phyloP scores from a whole-genome alignment of 192 early-diverging fungal genomes.

The Neocallimastix lanati region DNA sequence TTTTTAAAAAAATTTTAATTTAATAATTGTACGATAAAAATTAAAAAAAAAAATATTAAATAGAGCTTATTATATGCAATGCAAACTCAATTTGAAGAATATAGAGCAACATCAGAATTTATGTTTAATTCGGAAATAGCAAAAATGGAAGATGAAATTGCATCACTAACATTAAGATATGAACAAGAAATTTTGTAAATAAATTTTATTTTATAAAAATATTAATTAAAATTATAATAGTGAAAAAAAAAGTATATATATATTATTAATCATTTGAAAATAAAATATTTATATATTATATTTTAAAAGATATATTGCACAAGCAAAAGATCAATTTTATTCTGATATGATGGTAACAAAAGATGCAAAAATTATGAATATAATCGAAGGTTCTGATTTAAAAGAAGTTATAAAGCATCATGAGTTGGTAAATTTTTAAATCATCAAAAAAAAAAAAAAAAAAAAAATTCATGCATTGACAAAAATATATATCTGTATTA shows the following conservation, averaged over 20 bases:
- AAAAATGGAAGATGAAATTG: conserved; percentile 38
- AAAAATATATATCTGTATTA: too few species aligned
- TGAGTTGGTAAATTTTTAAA: conserved; percentile 19
- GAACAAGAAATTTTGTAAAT: conserved; percentile 35
- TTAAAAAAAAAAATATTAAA: too few species aligned
- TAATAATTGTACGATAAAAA: neutral
- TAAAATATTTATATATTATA: too few species aligned
- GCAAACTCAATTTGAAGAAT: conserved; percentile 43
- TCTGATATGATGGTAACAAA: conserved; percentile 45
- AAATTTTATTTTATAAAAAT: too few species aligned
- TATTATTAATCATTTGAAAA: too few species aligned
- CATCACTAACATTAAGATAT: conserved; percentile 24
- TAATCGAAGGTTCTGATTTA: conserved; percentile 39
- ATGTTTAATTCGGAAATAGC: conserved; percentile 31
- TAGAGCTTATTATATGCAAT: conserved; percentile 25
- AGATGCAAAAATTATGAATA: conserved; percentile 44
- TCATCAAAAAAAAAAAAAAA: too few species aligned
- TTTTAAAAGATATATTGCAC: conserved; percentile 20
- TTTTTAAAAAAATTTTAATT: too few species aligned
- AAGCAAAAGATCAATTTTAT: conserved; percentile 47
- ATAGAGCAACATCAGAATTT: conserved; percentile 28
- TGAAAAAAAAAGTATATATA: too few species aligned
- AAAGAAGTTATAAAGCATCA: conserved; percentile 42
- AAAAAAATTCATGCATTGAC: too few species aligned
- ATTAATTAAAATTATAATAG: too few species aligned